Evolutionary conservation across 805 yeast genomes (phyloP).

Genomic region (Saccharomyces mikatae): DNA sequence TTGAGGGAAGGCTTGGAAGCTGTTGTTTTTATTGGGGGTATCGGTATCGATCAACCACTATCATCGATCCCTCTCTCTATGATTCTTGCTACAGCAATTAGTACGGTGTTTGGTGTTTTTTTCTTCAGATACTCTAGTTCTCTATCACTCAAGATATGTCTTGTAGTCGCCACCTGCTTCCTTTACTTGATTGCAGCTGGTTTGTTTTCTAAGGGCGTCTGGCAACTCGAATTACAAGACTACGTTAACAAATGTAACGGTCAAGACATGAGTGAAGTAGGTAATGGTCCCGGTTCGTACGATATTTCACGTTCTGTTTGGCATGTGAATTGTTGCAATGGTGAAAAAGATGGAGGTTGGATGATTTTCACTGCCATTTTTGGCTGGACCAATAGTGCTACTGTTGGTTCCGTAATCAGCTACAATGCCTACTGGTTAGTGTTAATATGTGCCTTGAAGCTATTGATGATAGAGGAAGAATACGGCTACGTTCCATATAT

Average conservation of each 20-base stretch:
- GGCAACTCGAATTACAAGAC: constrained; percentile 78
- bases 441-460: constrained; percentile 36
- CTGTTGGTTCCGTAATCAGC: constrained; percentile 74
- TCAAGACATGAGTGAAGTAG: constrained; percentile 77
- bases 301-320: constrained; percentile 72
- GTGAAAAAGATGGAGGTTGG: constrained; percentile 88
- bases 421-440: constrained; percentile 65
- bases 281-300: constrained; percentile 90
- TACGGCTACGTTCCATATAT: constrained; percentile 52
- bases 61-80: constrained; percentile 59
- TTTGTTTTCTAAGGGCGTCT: constrained; percentile 73
- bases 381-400: constrained; percentile 94
- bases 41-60: constrained; percentile 65
- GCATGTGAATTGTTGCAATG: constrained; percentile 95
- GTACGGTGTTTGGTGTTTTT: constrained; percentile 54
- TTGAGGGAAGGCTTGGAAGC: constrained; percentile 89
- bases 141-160: constrained; percentile 63
- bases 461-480: constrained; percentile 46
- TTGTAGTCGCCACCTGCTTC: constrained; percentile 70
- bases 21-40: constrained; percentile 84
- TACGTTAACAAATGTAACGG: constrained; percentile 73
- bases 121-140: constrained; percentile 76
- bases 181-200: constrained; percentile 84
- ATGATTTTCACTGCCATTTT: constrained; percentile 81
- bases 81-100: constrained; percentile 48